Conservation (phyloP, 2,329 filamentous ascomycete species). For the Mycosphaerelloides madeirae region DNA sequence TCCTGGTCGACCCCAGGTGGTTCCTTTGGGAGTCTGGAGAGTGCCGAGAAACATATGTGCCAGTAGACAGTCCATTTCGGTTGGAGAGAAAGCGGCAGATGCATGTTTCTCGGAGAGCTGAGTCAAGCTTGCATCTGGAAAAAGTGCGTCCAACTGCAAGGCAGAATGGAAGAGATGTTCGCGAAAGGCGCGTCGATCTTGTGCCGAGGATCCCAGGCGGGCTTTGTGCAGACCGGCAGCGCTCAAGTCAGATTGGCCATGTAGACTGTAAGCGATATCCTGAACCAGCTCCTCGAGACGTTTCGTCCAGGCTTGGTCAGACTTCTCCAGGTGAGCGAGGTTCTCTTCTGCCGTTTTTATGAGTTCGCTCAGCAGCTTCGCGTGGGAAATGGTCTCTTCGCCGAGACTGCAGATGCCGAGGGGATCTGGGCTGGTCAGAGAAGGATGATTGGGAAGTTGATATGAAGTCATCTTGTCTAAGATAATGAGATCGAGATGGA, state of each 20-base stretch:
- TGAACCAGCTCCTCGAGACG: conserved; percentile 2
- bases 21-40: conserved; percentile 6
- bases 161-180: background rate
- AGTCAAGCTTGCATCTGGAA: background rate
- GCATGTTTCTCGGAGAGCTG: background rate
- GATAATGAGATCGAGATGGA: too few species aligned
- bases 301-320: background rate
- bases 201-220: background rate
- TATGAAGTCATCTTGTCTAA: background rate
- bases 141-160: background rate
- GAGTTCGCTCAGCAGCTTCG: background rate
- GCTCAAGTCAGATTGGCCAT: conserved; percentile 3
- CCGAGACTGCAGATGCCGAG: conserved; percentile 7
- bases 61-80: conserved; percentile 3
- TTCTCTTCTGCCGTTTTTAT: background rate
- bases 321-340: background rate
- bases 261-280: conserved; percentile 13
- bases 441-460: conserved; percentile 3
- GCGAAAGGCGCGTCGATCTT: background rate
- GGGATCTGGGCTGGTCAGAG: conserved; percentile 8
- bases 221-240: conserved; percentile 2
- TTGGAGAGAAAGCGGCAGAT: background rate
- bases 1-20: conserved; percentile 10
- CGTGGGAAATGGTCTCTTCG: conserved; percentile 3
- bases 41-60: conserved; percentile 12